Conservation (phyloP, 495 filamentous ascomycete species). For the Hypoxylon fuscum region DNA sequence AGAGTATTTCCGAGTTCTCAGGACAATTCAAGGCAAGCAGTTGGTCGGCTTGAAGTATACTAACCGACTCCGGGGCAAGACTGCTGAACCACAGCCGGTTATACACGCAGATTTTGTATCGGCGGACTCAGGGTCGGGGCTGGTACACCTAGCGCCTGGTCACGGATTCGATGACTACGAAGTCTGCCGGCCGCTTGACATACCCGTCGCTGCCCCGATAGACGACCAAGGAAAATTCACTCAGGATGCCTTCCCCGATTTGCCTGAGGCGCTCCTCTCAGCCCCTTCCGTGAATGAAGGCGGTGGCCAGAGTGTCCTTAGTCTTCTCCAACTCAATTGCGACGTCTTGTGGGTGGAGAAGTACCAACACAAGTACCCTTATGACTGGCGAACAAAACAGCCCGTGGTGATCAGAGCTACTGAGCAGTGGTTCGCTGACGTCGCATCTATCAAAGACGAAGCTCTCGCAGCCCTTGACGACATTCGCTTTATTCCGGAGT, state of each 20-base stretch:
- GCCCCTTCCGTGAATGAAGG: slow-evolving; percentile 57
- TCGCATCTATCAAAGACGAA: slow-evolving; percentile 76
- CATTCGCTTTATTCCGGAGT: slow-evolving; percentile 80
- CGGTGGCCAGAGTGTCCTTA: slow-evolving; percentile 73
- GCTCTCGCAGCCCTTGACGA: slow-evolving; percentile 73
- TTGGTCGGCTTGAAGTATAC: slow-evolving; percentile 72
- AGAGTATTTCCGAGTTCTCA: slow-evolving; percentile 57
- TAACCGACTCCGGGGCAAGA: slow-evolving; percentile 67
- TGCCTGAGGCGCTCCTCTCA: slow-evolving; percentile 64
- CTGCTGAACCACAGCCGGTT: slow-evolving; percentile 67
- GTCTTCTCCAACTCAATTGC: slow-evolving; percentile 60
- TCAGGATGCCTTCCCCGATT: slow-evolving; percentile 71
- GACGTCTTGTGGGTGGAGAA: slow-evolving; percentile 71
- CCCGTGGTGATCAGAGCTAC: slow-evolving; percentile 92
- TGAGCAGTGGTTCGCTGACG: slow-evolving; percentile 97
- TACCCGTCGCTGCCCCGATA: slow-evolving; percentile 79
- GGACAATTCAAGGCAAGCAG: slow-evolving; percentile 69
- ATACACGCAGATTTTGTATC: slow-evolving; percentile 88
- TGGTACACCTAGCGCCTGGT: slow-evolving; percentile 93
- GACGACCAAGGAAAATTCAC: slow-evolving; percentile 85
- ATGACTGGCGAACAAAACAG: slow-evolving; percentile 95
- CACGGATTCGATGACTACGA: slow-evolving; percentile 98
- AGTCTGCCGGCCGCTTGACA: slow-evolving; percentile 71
- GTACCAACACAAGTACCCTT: slow-evolving; percentile 92
- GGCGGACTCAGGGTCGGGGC: slow-evolving; percentile 83